A percentile compares a stretch with the other conserved stretches of the same genome.
phyloP scores from a whole-genome alignment of 176 grass and related monocot genomes.

The Stipa capillata region DNA sequence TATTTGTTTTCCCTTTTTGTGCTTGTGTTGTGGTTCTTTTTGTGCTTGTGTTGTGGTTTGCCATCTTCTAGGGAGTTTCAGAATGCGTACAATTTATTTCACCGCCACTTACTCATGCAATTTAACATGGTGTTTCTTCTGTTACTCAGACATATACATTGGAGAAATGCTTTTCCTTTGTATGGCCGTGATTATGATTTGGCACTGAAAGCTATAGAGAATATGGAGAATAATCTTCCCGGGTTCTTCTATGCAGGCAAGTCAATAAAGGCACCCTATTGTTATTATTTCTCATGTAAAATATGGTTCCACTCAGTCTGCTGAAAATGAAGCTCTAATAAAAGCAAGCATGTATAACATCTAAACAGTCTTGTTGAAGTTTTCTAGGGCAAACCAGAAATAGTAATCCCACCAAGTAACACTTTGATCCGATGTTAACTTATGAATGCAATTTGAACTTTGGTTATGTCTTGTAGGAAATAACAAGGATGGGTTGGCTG shows the following conservation, averaged over 20 bases:
- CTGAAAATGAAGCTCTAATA: not conserved
- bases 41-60: not conserved
- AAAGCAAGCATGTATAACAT: not conserved
- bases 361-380: not conserved
- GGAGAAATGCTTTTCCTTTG: constrained; percentile 97
- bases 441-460: not conserved
- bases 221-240: constrained; percentile 89
- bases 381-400: not conserved
- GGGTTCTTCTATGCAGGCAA: constrained; percentile 99
- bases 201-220: constrained; percentile 84
- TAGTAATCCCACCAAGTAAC: not conserved
- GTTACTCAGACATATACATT: constrained; percentile 76
- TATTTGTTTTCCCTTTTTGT: not conserved
- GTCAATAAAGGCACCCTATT: constrained; percentile 1
- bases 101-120: not conserved
- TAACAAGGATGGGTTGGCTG: constrained; percentile 83
- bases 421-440: not conserved
- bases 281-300: not conserved
- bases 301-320: not conserved
- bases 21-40: too few relatives aligned
- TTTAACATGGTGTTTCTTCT: constrained; percentile 2
- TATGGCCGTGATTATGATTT: constrained; percentile 69
- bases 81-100: not conserved
- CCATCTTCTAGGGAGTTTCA: not conserved
- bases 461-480: constrained; percentile 56